Evolutionary conservation across 1,284 basidiomycete species (phyloP).

Genomic region (Farysia itapuensis): DNA sequence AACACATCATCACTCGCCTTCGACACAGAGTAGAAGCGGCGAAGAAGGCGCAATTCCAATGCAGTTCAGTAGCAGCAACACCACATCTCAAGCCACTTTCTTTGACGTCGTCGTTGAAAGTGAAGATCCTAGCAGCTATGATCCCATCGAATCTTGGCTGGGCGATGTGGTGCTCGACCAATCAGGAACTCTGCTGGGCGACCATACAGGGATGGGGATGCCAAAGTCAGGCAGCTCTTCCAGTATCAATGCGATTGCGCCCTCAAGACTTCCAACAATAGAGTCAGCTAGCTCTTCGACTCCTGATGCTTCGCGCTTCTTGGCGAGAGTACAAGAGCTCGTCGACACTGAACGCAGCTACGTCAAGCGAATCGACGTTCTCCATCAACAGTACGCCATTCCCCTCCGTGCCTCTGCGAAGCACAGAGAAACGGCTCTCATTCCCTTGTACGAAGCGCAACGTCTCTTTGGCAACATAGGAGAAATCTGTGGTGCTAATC

Average conservation of each 20-base stretch:
- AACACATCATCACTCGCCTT: too few relatives aligned
- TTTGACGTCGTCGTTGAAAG: slow-evolving; percentile 29
- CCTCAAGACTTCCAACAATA: slow-evolving; percentile 6
- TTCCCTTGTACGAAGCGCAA: slow-evolving; percentile 86
- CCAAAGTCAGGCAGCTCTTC: slow-evolving; percentile 38
- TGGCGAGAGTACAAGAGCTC: slow-evolving; percentile 47
- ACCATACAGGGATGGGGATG: slow-evolving; percentile 1
- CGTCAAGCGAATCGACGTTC: slow-evolving; percentile 50
- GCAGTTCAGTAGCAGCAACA: too few relatives aligned
- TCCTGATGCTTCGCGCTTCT: slow-evolving; percentile 19
- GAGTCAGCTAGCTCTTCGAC: neutral
- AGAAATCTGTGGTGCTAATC: slow-evolving; percentile 80
- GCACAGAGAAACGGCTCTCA: slow-evolving; percentile 79
- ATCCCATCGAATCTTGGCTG: slow-evolving; percentile 35
- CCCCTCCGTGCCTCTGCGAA: slow-evolving; percentile 82
- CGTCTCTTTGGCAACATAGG: slow-evolving; percentile 92
- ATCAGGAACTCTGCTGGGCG: slow-evolving; percentile 5
- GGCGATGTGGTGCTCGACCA: slow-evolving; percentile 44
- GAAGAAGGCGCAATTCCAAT: too few relatives aligned
- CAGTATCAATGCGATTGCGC: slow-evolving; percentile 43
- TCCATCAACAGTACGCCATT: slow-evolving; percentile 71
- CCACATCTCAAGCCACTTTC: slow-evolving; percentile 31
- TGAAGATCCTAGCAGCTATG: too few relatives aligned
- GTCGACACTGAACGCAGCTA: slow-evolving; percentile 58
- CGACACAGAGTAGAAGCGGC: too few relatives aligned